Base-by-base conservation (phyloP, 495 filamentous ascomycete genomes). In the Annulohypoxylon maeteangense region DNA sequence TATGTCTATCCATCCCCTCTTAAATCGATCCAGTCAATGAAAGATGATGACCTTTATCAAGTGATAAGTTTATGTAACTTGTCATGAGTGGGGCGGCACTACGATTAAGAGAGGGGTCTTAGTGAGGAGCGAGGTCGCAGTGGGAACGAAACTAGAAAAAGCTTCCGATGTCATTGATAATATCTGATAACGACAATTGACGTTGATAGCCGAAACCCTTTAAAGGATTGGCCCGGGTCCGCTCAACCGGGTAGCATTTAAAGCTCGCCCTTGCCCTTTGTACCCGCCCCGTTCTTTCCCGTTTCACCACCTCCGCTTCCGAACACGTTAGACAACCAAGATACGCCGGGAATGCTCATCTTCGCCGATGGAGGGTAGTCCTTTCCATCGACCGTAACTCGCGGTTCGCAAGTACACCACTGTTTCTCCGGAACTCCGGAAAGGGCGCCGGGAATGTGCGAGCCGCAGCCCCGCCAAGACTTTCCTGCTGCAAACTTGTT, bases 381-480 rank as follows among this genome's bases (percentile, higher is more conserved):
- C 77, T 87, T 87, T n/a, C 88, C 89, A 20, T 85, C 81, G 40
- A 81, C 79, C 74, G 86, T 84, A 12, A 88, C 83, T 78, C 84
- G 85, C 38, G 89, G 88, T 38, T 81, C 76, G 70, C 90, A 92
- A 1, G 82, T 81, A 78, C 90, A 92, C 80, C 89, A 84, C 44
- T 90, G 75, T 14, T 79, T 74, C 62, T 87, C 80, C 25, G 87
- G 82, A 10, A 90, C 76, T 11, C 79, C 70, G 65, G 87, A 82
- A 75, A 92, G 85, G n/a, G 90, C 89, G 0, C 78, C 78, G 23
- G 89, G 84, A 57, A 92, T 82, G 70, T 92, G 90, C 71, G 38
- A 77, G 48, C 90, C 90, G 81, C 90, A 92, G 70, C 90, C 90
- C 76, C 83, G 87, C 90, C 90, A 92, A 54, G 87, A 80, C 75